Percentiles rank a stretch among this genome's conserved stretches.
Conservation (phyloP, 352 stramenopile genomes). For the Peronospora tabacina region DNA sequence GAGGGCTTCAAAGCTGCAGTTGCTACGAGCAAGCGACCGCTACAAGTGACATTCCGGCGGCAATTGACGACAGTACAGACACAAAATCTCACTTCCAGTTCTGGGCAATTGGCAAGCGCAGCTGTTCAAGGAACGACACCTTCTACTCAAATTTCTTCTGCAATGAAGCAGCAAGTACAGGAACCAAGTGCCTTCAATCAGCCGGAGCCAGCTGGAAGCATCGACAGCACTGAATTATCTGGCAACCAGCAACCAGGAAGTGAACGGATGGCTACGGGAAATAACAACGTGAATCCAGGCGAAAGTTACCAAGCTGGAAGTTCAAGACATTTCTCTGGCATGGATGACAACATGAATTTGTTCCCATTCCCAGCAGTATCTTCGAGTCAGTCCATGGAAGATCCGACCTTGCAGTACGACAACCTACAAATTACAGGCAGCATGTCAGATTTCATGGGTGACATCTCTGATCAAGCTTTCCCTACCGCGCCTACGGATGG, state of each 20-base stretch:
- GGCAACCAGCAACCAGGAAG: slow-evolving; percentile 14
- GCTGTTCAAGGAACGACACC: slow-evolving; percentile 4
- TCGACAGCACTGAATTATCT: slow-evolving; percentile 18
- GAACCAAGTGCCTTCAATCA: slow-evolving; percentile 18
- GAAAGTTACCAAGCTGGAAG: slow-evolving; percentile 8
- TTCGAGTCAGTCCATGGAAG: slow-evolving; percentile 22
- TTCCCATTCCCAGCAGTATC: slow-evolving; percentile 28
- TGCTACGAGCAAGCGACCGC: slow-evolving; percentile 44
- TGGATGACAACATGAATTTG: slow-evolving; percentile 23
- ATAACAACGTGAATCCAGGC: slow-evolving; percentile 2
- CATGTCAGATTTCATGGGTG: slow-evolving; percentile 26
- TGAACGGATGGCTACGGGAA: slow-evolving; percentile 9
- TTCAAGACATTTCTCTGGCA: slow-evolving; percentile 13
- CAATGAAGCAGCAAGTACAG: slow-evolving; percentile 20
- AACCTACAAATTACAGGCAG: slow-evolving; percentile 12
- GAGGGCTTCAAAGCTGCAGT: slow-evolving; percentile 74
- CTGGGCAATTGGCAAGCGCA: slow-evolving; percentile 7
- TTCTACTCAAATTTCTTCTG: slow-evolving; percentile 9
- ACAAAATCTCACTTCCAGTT: slow-evolving; percentile 5
- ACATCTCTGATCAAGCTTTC: slow-evolving; percentile 25
- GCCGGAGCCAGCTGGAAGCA: neutral
- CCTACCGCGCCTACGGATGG: slow-evolving; percentile 13
- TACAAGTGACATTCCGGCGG: slow-evolving; percentile 67
- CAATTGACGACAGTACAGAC: slow-evolving; percentile 7
- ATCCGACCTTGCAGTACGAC: slow-evolving; percentile 24